Evolutionary conservation across 2,329 filamentous ascomycete genomes (phyloP).

Genomic region (Ophiostoma sp.): DNA sequence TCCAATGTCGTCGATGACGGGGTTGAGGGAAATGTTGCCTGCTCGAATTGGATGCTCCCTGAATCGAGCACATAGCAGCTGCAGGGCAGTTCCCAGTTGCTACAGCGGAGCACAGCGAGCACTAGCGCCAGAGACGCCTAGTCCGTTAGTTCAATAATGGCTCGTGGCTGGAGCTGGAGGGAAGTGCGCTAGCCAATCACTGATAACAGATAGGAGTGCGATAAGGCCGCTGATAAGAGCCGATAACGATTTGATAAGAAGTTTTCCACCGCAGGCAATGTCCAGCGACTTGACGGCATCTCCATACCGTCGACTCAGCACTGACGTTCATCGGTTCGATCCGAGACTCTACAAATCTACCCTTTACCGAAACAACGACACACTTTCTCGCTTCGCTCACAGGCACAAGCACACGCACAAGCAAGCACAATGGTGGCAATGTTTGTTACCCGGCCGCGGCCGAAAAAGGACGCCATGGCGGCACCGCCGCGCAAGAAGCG

Average conservation of each 20-base stretch:
- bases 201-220: background rate
- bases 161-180: constrained; percentile 14
- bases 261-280: constrained; percentile 5
- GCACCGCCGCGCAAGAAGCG: constrained; percentile 54
- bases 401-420: background rate
- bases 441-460: constrained; percentile 53
- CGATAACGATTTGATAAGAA: constrained; percentile 6
- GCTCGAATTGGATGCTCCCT: constrained; percentile 8
- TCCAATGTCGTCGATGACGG: background rate
- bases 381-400: background rate
- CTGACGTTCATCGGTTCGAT: background rate
- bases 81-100: background rate
- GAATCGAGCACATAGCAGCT: background rate
- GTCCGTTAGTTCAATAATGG: background rate
- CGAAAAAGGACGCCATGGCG: constrained; percentile 50
- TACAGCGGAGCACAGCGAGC: background rate
- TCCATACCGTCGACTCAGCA: background rate
- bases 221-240: background rate
- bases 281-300: background rate
- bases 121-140: background rate
- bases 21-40: constrained; percentile 21
- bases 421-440: constrained; percentile 17
- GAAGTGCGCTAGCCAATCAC: constrained; percentile 10
- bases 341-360: background rate
- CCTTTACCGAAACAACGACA: background rate